phyloP scores from a whole-genome alignment of 2,329 filamentous ascomycete species.

The Chalaropsis ovoidea region DNA sequence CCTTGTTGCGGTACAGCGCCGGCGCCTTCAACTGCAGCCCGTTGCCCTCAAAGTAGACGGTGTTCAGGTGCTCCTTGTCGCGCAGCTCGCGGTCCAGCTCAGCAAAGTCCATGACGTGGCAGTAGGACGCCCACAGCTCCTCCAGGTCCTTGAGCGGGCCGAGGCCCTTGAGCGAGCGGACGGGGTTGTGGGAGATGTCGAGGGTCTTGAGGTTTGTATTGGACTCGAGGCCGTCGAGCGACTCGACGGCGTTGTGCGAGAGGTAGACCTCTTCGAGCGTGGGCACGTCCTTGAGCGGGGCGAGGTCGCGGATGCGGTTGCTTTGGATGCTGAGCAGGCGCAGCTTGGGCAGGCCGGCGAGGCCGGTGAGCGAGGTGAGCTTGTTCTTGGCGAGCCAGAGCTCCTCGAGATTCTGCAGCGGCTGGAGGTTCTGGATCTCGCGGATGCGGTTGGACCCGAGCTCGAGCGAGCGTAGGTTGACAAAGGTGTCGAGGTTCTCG shows the following conservation, averaged over 20 bases:
- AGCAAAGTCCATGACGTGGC: conserved; percentile 65
- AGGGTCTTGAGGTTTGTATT: conserved; percentile 62
- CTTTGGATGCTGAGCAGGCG: conserved; percentile 89
- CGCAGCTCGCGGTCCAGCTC: conserved; percentile 70
- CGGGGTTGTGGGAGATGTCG: conserved; percentile 81
- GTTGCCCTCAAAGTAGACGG: conserved; percentile 95
- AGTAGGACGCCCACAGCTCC: conserved; percentile 92
- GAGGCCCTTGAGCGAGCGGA: conserved; percentile 64
- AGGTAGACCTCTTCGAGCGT: conserved; percentile 89
- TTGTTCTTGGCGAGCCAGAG: conserved; percentile 96
- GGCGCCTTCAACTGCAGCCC: conserved; percentile 69
- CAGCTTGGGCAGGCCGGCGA: conserved; percentile 65
- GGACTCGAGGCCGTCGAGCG: conserved; percentile 59
- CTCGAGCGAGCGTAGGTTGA: conserved; percentile 71
- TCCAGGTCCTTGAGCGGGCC: conserved; percentile 60
- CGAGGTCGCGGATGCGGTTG: conserved; percentile 74
- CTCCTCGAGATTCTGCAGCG: conserved; percentile 67
- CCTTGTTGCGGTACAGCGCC: conserved; percentile 90
- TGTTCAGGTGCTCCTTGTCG: conserved; percentile 70
- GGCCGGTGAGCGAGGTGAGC: conserved; percentile 70
- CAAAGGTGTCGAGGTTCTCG: conserved; percentile 68
- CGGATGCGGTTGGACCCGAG: conserved; percentile 85
- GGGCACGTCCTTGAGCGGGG: conserved; percentile 61
- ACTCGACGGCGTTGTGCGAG: conserved; percentile 81
- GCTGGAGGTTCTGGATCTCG: conserved; percentile 76